A percentile compares a stretch with the other conserved stretches of the same genome.
Evolutionary conservation across 2,329 filamentous ascomycete genomes (phyloP).

Genomic region (Pseudocercospora vitis): DNA sequence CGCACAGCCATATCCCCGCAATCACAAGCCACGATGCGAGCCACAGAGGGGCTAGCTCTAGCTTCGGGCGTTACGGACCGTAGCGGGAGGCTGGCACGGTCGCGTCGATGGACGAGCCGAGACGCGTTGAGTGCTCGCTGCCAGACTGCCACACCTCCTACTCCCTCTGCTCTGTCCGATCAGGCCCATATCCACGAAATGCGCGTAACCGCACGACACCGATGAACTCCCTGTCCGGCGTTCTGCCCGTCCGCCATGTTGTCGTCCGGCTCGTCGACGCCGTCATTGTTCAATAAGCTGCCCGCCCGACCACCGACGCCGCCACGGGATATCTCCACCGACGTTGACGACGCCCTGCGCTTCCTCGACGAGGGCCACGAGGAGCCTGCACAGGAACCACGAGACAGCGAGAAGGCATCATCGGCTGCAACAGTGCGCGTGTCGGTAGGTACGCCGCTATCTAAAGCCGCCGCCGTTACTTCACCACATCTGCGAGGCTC

Average conservation of each 20-base stretch:
- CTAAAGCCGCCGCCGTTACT: conserved; percentile 25
- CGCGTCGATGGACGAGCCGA: background rate
- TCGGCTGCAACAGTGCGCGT: background rate
- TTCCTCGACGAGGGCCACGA: conserved; percentile 44
- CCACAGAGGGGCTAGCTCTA: background rate
- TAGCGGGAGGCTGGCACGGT: background rate
- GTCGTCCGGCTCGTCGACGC: conserved; percentile 20
- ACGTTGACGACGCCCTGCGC: conserved; percentile 35
- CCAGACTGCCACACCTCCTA: background rate
- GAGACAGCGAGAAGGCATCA: conserved; percentile 1
- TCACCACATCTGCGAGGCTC: conserved; percentile 40
- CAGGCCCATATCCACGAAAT: background rate
- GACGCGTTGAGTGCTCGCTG: background rate
- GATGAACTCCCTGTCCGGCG: conserved; percentile 13
- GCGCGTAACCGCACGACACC: too few species aligned
- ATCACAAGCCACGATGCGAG: background rate
- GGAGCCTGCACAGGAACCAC: conserved; percentile 12
- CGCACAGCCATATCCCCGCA: background rate
- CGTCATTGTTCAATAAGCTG: conserved; percentile 46
- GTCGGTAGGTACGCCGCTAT: conserved; percentile 22
- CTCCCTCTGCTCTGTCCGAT: background rate
- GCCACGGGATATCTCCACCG: conserved; percentile 50
- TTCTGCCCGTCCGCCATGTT: conserved; percentile 21
- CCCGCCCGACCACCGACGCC: conserved; percentile 58
- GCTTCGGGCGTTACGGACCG: background rate